These are phyloP conservation scores for Cladophialophora psammophila DNA, from an alignment of 2,329 filamentous ascomycete species.

Conservation along the genomic window DNA sequence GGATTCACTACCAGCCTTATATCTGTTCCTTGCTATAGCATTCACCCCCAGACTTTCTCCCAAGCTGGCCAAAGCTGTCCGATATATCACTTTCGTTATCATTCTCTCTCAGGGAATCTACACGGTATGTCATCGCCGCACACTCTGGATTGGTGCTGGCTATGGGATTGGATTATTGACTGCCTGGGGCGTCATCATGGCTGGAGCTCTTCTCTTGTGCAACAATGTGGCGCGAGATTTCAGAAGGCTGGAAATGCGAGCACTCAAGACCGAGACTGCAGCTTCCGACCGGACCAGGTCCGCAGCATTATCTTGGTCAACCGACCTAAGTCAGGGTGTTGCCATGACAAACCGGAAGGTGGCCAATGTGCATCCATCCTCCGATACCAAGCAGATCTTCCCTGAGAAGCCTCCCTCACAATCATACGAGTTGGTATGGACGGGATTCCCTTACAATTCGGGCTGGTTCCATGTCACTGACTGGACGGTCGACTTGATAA, in stretches of 20 bases:
- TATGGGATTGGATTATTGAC: constrained; percentile 63
- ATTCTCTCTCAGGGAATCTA: constrained; percentile 27
- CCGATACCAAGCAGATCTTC: constrained; percentile 22
- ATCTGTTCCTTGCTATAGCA: constrained; percentile 35
- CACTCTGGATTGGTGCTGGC: constrained; percentile 59
- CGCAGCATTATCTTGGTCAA: background rate
- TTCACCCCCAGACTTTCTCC: constrained; percentile 32
- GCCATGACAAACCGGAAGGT: constrained; percentile 23
- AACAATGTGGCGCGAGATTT: constrained; percentile 65
- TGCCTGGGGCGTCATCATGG: constrained; percentile 64
- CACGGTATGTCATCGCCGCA: constrained; percentile 45
- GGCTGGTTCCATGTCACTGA: constrained; percentile 66
- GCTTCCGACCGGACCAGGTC: constrained; percentile 16
- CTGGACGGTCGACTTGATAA: constrained; percentile 65
- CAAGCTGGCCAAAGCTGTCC: constrained; percentile 6
- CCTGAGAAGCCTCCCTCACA: constrained; percentile 15
- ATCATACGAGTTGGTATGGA: constrained; percentile 32
- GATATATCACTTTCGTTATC: constrained; percentile 28
- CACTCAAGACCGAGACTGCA: constrained; percentile 26
- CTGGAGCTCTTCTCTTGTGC: constrained; percentile 60
- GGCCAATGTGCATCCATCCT: constrained; percentile 19
- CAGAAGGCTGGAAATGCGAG: constrained; percentile 59
- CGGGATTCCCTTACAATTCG: constrained; percentile 46
- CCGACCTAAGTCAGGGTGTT: background rate
- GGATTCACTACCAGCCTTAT: constrained; percentile 38